Evolutionary conservation across 306 rosid species (phyloP), one percentile per base, ranked within the genome.

Genomic region (Senna siamea): DNA sequence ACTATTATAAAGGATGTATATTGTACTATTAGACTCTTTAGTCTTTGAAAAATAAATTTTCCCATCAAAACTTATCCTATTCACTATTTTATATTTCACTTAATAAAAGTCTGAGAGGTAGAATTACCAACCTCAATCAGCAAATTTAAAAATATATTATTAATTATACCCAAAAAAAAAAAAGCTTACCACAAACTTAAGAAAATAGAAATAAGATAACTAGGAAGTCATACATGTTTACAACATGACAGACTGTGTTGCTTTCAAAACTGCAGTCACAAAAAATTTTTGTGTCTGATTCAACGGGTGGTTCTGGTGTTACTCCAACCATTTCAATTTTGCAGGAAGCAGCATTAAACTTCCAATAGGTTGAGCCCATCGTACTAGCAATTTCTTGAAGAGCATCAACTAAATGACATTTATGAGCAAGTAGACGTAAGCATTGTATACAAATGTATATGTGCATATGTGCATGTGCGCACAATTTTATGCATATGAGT

Each of bases 361-460:
- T 80, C 97, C 95, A 91, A 73, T 76, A 76, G 26, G 26, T 60
- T 20, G 95, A 66, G 10, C 95, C 97, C 89, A 89, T 72, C 3
- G 82, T 79, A 32, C 69, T 67, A 18, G 75, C 40, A 54, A 91
- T 89, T 81, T 84, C 80, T 76, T 70, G 64, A 17, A 91, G 95
- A 40, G 78, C 87, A 63, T 89, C 92, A 79, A 87, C 95, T 91
- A 63, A 38, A 55, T 58, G 28, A 17, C 66, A 60, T 51, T 62
- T 63, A 71, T 51, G 67, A 67, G 8, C 23, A 68, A 47, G 77
- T 50, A 26, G 3, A 3, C 3, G 10, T 73, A 9, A 79, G 75
- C 64, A 57, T 38, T 79, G 9, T 72, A 35, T n/a, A 53, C 19
- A 41, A 50, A 9, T 58, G 20, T 20, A 2, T 28, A 18, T 28